Percentiles rank a stretch among this genome's conserved stretches.
phyloP scores from a whole-genome alignment of 371 early-diverging fungal genomes.

The Rhizomucor pusillus region DNA sequence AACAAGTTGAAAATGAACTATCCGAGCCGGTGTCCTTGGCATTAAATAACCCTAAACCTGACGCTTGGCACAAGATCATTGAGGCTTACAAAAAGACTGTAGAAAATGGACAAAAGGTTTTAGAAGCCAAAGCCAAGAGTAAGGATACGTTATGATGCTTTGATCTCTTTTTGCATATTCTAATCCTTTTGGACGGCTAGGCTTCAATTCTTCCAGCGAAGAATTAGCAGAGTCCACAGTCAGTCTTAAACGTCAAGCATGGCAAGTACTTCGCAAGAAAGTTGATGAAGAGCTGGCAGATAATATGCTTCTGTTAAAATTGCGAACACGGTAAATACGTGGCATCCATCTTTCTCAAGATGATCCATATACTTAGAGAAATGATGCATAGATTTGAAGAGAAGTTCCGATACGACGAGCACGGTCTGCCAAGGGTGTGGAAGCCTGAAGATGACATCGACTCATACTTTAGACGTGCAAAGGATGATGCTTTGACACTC shows the following conservation, averaged over 20 bases:
- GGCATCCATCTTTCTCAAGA: not conserved
- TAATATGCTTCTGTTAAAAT: conserved; percentile 73
- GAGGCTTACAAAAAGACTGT: conserved; percentile 53
- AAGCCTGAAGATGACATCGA: conserved; percentile 94
- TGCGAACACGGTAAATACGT: conserved; percentile 50
- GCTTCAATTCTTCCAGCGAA: conserved; percentile 57
- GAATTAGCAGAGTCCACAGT: conserved; percentile 48
- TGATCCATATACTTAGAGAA: not conserved
- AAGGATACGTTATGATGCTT: conserved; percentile 2
- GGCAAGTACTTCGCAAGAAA: conserved; percentile 71
- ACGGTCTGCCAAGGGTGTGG: conserved; percentile 94
- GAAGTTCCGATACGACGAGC: conserved; percentile 90
- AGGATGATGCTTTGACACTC: conserved; percentile 62
- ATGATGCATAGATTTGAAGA: conserved; percentile 68
- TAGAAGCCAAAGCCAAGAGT: conserved; percentile 43
- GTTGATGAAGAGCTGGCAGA: conserved; percentile 83
- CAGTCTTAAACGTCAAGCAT: conserved; percentile 63
- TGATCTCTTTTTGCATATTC: not conserved
- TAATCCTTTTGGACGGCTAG: conserved; percentile 21
- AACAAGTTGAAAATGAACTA: conserved; percentile 58
- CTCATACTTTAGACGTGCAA: conserved; percentile 70
- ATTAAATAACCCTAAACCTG: conserved; percentile 61
- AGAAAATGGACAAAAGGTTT: conserved; percentile 36
- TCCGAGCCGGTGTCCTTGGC: conserved; percentile 69
- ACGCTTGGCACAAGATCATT: conserved; percentile 78